These are phyloP conservation scores for Trametes coccinea DNA, from an alignment of 768 basidiomycete genomes.

Conservation along the genomic window DNA sequence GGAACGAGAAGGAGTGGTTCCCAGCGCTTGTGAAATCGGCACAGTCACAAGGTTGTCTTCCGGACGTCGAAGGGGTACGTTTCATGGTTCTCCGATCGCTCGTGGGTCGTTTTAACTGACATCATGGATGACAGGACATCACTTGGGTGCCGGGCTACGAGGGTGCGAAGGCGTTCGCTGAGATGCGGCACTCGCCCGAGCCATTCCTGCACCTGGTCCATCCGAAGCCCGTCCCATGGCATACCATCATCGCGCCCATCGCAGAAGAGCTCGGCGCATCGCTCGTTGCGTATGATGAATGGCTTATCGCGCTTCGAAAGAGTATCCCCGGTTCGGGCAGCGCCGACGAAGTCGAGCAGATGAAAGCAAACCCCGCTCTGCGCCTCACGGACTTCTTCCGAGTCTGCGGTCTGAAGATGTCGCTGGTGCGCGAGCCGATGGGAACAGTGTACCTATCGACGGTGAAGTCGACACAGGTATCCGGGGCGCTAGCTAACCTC, in stretches of 20 bases:
- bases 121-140: not conserved
- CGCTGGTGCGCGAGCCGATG: not conserved
- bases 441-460: constrained; percentile 21
- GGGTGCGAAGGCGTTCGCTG: constrained; percentile 36
- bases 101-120: not conserved
- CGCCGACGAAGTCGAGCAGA: constrained; percentile 3
- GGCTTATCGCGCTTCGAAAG: not conserved
- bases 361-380: constrained; percentile 25
- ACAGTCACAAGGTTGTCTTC: constrained; percentile 1
- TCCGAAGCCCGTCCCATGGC: constrained; percentile 39
- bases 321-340: not conserved
- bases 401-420: not conserved
- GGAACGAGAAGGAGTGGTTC: constrained; percentile 41
- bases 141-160: constrained; percentile 38
- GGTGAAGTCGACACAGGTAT: constrained; percentile 17
- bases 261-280: constrained; percentile 21
- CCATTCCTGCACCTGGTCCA: constrained; percentile 41
- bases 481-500: constrained; percentile 3
- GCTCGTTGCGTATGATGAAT: constrained; percentile 24
- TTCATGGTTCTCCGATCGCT: not conserved
- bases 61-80: constrained; percentile 7
- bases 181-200: constrained; percentile 27
- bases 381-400: constrained; percentile 26
- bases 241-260: constrained; percentile 4
- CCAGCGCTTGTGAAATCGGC: constrained; percentile 36